Evolutionary conservation across 768 basidiomycete genomes (phyloP).

Genomic region (Leccinellum albellum): DNA sequence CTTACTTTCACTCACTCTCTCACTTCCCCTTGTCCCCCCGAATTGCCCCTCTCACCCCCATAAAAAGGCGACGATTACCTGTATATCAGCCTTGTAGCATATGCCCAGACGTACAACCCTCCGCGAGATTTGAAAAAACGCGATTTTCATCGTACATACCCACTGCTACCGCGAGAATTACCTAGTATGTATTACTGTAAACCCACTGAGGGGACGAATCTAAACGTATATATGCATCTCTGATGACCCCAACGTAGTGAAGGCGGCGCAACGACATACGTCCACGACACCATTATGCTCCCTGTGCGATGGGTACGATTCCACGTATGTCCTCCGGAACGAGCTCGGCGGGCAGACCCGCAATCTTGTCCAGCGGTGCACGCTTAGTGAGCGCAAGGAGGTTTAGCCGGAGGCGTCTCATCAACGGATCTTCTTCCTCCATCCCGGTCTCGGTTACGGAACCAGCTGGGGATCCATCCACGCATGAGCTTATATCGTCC

Average conservation of each 20-base stretch:
- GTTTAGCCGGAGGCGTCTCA: constrained; percentile 65
- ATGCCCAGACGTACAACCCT: no score
- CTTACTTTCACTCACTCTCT: no score
- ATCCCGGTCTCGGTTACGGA: neutral
- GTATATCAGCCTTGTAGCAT: no score
- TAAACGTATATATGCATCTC: constrained; percentile 2
- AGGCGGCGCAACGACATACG: no score
- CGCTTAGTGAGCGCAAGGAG: constrained; percentile 74
- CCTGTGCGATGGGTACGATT: constrained; percentile 50
- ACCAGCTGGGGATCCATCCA: neutral
- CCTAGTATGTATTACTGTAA: constrained; percentile 12
- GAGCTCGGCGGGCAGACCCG: constrained; percentile 56
- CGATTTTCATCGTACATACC: neutral
- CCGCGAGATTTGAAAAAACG: no score
- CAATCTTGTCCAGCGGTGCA: constrained; percentile 70
- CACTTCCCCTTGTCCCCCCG: no score
- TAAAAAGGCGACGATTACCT: no score
- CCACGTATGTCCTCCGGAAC: constrained; percentile 63
- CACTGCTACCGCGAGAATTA: neutral
- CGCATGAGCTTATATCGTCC: neutral
- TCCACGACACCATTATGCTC: neutral
- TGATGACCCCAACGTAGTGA: neutral
- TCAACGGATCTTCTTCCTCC: constrained; percentile 49
- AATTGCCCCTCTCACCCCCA: no score
- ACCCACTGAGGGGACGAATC: neutral